Percentiles rank a stretch among this genome's conserved stretches.
Evolutionary conservation across 148 eudicot species (phyloP).

Genomic region (Linanthus parryae): DNA sequence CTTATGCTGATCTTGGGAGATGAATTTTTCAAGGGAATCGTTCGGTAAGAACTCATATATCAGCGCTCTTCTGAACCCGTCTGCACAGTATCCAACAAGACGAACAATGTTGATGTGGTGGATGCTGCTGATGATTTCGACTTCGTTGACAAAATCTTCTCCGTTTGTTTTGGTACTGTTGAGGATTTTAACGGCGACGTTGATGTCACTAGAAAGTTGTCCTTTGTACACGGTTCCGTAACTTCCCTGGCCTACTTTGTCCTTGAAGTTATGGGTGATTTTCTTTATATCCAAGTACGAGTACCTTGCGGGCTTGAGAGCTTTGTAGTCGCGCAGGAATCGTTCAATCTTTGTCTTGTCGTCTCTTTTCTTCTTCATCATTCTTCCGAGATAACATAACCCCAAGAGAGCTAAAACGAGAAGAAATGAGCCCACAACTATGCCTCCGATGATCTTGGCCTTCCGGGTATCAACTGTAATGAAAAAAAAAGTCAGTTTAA

Average conservation of each 20-base stretch:
- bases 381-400: not conserved
- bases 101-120: conserved; percentile 23
- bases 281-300: conserved; percentile 17
- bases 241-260: conserved; percentile 19
- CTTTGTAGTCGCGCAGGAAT: conserved; percentile 22
- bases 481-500: too few relatives aligned
- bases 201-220: conserved; percentile 20
- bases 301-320: conserved; percentile 17
- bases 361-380: conserved; percentile 6
- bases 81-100: conserved; percentile 27
- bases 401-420: not conserved
- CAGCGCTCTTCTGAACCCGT: conserved; percentile 20
- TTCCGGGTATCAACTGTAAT: too few relatives aligned
- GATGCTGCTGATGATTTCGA: conserved; percentile 3
- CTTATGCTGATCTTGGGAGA: not conserved
- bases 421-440: conserved; percentile 6
- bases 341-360: conserved; percentile 4
- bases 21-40: conserved; percentile 19
- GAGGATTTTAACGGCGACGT: conserved; percentile 25
- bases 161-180: conserved; percentile 16
- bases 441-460: too few relatives aligned
- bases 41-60: conserved; percentile 23
- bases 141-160: conserved; percentile 25
- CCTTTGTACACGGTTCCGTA: conserved; percentile 27
- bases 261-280: conserved; percentile 8